Percentiles rank a stretch among this genome's conserved stretches.
Evolutionary conservation across 805 yeast species (phyloP).

Genomic region (Yarrowia osloensis): DNA sequence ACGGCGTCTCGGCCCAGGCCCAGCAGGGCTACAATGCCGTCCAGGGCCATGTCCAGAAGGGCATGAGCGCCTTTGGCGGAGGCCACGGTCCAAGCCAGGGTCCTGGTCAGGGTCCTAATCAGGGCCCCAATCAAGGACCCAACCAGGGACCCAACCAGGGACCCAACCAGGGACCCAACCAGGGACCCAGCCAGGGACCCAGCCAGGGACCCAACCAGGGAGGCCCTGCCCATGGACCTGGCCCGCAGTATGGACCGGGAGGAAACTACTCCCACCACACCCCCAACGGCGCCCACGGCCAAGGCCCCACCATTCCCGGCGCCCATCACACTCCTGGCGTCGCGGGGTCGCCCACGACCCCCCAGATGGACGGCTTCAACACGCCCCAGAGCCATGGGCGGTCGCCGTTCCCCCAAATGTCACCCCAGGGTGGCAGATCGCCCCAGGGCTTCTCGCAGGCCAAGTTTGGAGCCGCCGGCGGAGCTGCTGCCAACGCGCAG

Average conservation of each 20-base stretch:
- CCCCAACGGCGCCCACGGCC: background rate
- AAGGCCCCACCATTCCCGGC: background rate
- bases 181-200: background rate
- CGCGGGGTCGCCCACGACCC: background rate
- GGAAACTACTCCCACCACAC: conserved; percentile 4
- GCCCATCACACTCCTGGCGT: background rate
- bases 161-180: background rate
- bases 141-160: background rate
- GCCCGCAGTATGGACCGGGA: background rate
- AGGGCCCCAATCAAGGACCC: background rate
- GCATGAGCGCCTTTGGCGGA: background rate
- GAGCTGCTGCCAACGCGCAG: background rate
- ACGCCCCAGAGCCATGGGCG: conserved; percentile 19
- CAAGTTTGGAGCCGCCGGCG: background rate
- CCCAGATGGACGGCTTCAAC: conserved; percentile 12
- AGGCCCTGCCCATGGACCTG: background rate
- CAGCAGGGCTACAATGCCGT: conserved; percentile 3
- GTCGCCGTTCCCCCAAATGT: conserved; percentile 23
- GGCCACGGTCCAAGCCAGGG: too few species aligned
- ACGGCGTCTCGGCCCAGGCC: background rate
- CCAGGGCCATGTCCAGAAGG: background rate
- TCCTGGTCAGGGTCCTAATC: background rate
- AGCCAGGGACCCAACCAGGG: background rate
- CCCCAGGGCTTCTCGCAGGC: conserved; percentile 8
- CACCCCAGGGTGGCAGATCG: conserved; percentile 16